These are phyloP conservation scores for Candolleomyces eurysporus DNA, from an alignment of 768 basidiomycete genomes.

Conservation along the genomic window DNA sequence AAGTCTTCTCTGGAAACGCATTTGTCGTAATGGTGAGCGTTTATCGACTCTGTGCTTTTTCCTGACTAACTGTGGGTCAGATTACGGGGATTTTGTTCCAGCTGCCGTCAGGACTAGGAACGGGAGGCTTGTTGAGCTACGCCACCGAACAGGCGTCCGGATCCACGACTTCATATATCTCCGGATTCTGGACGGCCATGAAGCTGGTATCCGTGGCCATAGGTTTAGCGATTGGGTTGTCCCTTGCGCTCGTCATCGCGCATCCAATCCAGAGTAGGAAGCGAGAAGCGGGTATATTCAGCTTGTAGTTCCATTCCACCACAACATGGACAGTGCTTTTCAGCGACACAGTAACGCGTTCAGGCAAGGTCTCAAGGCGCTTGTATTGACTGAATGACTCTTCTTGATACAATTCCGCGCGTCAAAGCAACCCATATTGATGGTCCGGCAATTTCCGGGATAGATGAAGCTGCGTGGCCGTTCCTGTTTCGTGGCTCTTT, in stretches of 20 bases:
- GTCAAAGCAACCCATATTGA: no score
- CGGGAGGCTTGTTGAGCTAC: slow-evolving; percentile 75
- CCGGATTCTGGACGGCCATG: slow-evolving; percentile 73
- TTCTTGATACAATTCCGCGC: no score
- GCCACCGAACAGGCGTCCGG: slow-evolving; percentile 55
- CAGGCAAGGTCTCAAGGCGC: no score
- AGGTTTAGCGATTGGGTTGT: slow-evolving; percentile 77
- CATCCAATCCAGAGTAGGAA: slow-evolving; percentile 60
- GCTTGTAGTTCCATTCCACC: slow-evolving; percentile 34
- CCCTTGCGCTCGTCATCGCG: slow-evolving; percentile 64
- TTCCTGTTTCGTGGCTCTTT: no score
- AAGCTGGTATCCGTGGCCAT: slow-evolving; percentile 77
- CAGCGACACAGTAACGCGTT: neutral
- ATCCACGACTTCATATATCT: slow-evolving; percentile 53
- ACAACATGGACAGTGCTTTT: neutral
- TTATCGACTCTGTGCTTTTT: neutral
- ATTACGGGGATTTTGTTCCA: slow-evolving; percentile 85
- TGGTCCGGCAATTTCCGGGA: no score
- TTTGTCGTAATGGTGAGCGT: slow-evolving; percentile 76
- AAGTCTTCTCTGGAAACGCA: slow-evolving; percentile 68
- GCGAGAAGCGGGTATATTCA: slow-evolving; percentile 61
- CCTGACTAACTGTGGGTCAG: slow-evolving; percentile 19
- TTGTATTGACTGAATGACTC: no score
- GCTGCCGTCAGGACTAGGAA: slow-evolving; percentile 73
- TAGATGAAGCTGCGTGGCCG: no score